Percentiles rank a stretch among this genome's conserved stretches.
These are phyloP conservation scores for Avena sativa DNA, from an alignment of 176 grass and related monocot genomes.

Conservation along the genomic window DNA sequence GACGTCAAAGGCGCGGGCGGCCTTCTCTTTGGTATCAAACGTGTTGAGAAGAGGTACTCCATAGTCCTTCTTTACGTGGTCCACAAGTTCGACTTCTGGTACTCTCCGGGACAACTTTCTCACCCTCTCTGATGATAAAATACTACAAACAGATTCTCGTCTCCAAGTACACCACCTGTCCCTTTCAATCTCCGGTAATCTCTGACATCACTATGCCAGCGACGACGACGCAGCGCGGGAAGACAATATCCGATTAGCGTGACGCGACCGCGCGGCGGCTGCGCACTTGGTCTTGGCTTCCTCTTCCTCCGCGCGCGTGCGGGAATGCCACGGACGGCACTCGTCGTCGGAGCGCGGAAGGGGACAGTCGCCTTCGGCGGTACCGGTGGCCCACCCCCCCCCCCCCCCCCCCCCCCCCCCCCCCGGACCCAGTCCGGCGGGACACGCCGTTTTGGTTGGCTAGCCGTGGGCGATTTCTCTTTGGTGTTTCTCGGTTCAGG, in stretches of 20 bases:
- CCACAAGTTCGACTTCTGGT: too few relatives aligned
- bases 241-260: neutral
- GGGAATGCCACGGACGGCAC: conserved; percentile 10
- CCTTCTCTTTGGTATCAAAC: too few relatives aligned
- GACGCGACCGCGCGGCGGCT: neutral
- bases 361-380: neutral
- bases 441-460: too few relatives aligned
- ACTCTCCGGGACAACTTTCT: too few relatives aligned
- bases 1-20: too few relatives aligned
- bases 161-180: neutral
- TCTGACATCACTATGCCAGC: neutral
- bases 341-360: neutral
- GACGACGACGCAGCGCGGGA: neutral
- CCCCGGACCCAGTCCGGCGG: neutral
- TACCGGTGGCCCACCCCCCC: too few relatives aligned
- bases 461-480: neutral
- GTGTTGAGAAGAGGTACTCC: too few relatives aligned
- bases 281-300: conserved; percentile 17
- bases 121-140: too few relatives aligned
- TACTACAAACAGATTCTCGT: too few relatives aligned
- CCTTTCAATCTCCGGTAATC: neutral
- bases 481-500: conserved; percentile 22
- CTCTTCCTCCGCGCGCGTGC: neutral
- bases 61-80: too few relatives aligned
- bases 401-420: too few relatives aligned